Evolutionary conservation across 1,284 basidiomycete genomes (phyloP).

Genomic region (Cystodermella granulosa): DNA sequence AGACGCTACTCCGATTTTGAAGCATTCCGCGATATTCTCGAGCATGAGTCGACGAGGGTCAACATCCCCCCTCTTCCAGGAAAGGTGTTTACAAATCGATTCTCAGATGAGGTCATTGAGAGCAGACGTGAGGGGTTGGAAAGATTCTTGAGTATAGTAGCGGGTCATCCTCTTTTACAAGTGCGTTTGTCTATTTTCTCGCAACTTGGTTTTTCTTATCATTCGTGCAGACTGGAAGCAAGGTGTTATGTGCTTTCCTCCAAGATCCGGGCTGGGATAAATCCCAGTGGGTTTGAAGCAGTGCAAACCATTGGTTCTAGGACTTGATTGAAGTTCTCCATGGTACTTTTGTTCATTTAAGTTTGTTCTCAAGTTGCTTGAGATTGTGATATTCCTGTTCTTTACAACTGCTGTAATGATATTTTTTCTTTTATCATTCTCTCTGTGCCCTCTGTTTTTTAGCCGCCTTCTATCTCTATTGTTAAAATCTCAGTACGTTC

Average conservation of each 20-base stretch:
- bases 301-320: no score
- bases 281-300: constrained; percentile 66
- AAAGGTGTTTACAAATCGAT: constrained; percentile 93
- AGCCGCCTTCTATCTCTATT: no score
- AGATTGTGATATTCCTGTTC: no score
- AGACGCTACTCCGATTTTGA: constrained; percentile 98
- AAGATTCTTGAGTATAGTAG: constrained; percentile 92
- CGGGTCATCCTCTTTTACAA: constrained; percentile 94
- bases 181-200: constrained; percentile 39
- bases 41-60: constrained; percentile 93
- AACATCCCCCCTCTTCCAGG: constrained; percentile 96
- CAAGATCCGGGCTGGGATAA: constrained; percentile 87
- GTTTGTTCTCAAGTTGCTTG: no score
- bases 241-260: constrained; percentile 93
- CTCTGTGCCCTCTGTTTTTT: no score
- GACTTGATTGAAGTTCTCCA: no score
- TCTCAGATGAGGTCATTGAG: constrained; percentile 97
- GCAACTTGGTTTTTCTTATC: not conserved
- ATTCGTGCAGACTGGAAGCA: constrained; percentile 79
- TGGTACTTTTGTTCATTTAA: no score
- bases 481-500: no score
- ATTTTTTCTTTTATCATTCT: no score
- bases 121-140: constrained; percentile 87
- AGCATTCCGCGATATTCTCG: constrained; percentile 96
- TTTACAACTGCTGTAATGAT: no score